A percentile compares a stretch with the other conserved stretches of the same genome.
Conservation (phyloP, 805 yeast genomes). For the Kodamaea restingae region DNA sequence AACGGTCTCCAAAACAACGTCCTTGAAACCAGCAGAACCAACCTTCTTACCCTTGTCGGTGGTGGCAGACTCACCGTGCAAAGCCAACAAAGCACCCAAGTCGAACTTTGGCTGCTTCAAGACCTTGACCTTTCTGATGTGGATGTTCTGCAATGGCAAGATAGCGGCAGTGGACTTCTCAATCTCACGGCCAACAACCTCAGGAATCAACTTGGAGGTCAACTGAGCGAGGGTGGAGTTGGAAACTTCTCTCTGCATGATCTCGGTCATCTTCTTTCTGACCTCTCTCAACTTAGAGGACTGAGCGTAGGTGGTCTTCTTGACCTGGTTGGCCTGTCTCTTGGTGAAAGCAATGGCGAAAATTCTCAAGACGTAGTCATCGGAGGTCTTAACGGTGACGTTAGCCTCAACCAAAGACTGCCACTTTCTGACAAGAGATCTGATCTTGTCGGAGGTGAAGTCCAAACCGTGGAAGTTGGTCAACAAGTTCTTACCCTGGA, state of each 20-base stretch:
- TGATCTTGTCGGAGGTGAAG: slow-evolving; percentile 96
- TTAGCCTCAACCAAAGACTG: slow-evolving; percentile 97
- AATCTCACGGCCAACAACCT: slow-evolving; percentile 97
- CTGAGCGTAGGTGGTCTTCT: slow-evolving; percentile 97
- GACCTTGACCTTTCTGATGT: slow-evolving; percentile 97
- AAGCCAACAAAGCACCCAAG: slow-evolving; percentile 90
- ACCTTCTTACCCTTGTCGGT: slow-evolving; percentile 97
- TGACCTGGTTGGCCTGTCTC: slow-evolving; percentile 94
- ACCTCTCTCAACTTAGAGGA: slow-evolving; percentile 95
- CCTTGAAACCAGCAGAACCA: slow-evolving; percentile 85
- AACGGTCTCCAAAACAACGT: slow-evolving; percentile 96
- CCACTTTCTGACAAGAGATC: slow-evolving; percentile 98
- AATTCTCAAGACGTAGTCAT: slow-evolving; percentile 94
- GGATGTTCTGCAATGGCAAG: slow-evolving; percentile 97
- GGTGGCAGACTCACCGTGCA: slow-evolving; percentile 92
- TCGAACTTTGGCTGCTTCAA: slow-evolving; percentile 99
- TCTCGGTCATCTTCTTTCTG: slow-evolving; percentile 94
- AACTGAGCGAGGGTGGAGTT: slow-evolving; percentile 94
- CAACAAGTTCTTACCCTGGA: slow-evolving; percentile 96
- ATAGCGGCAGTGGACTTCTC: slow-evolving; percentile 93
- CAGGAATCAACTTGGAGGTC: slow-evolving; percentile 96
- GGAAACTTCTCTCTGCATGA: slow-evolving; percentile 94
- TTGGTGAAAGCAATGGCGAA: slow-evolving; percentile 98
- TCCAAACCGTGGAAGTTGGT: slow-evolving; percentile 99
- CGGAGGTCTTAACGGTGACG: slow-evolving; percentile 96